Percentiles rank a stretch among this genome's conserved stretches.
Conservation (phyloP, 306 rosid genomes). For the Prunus campanulata region DNA sequence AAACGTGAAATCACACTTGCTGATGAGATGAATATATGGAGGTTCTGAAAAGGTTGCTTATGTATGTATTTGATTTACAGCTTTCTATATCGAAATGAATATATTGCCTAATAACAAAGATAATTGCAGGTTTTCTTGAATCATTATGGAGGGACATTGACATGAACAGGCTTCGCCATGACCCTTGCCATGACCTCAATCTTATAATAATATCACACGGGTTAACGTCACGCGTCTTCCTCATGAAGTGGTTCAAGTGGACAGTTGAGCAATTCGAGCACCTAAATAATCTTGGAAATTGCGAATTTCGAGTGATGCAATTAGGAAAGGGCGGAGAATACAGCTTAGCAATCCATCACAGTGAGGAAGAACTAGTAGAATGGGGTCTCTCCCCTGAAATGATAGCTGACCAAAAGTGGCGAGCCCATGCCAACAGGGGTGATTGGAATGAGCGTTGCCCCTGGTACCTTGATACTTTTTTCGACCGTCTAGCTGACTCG, state of each 20-base stretch:
- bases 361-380: slow-evolving; percentile 59
- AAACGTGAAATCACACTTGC: background rate
- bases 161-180: slow-evolving; percentile 69
- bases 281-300: slow-evolving; percentile 60
- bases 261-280: slow-evolving; percentile 82
- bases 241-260: slow-evolving; percentile 98
- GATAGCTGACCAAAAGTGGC: slow-evolving; percentile 86
- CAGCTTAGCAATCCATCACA: slow-evolving; percentile 86
- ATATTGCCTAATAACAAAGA: background rate
- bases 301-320: slow-evolving; percentile 74
- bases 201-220: slow-evolving; percentile 84
- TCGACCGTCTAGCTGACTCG: slow-evolving; percentile 60
- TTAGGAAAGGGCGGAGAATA: slow-evolving; percentile 86
- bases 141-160: slow-evolving; percentile 95
- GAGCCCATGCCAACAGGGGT: slow-evolving; percentile 56
- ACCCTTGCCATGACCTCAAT: slow-evolving; percentile 69
- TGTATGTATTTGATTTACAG: background rate
- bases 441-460: slow-evolving; percentile 46
- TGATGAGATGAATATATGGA: background rate
- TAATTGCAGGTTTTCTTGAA: slow-evolving; percentile 78
- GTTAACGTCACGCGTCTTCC: slow-evolving; percentile 75
- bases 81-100: background rate
- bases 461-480: slow-evolving; percentile 64
- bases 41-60: background rate
- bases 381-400: slow-evolving; percentile 90